Conservation (phyloP, 257 asterid genomes). For the Solanum sejunctum region DNA sequence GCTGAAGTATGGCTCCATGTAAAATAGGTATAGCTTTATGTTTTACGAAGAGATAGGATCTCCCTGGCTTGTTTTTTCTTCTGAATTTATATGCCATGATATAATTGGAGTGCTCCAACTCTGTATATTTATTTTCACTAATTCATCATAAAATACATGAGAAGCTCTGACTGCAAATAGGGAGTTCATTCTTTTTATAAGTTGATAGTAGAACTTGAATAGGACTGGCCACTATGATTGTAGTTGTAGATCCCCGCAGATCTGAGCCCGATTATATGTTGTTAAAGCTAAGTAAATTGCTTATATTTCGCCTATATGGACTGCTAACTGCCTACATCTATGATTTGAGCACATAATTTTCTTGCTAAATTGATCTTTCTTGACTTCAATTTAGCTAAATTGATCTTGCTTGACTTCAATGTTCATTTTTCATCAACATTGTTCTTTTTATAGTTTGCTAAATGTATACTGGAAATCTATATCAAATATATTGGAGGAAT, state of each 20-base stretch:
- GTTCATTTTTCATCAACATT: not conserved
- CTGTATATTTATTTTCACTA: not conserved
- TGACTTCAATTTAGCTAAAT: not conserved
- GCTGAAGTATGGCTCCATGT: conserved; percentile 35
- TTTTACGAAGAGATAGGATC: not conserved
- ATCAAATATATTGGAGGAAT: not conserved
- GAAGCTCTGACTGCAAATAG: not conserved
- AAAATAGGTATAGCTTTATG: not conserved
- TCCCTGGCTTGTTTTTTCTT: not conserved
- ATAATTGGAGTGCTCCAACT: not conserved
- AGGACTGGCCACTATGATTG: not conserved
- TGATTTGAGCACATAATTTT: not conserved
- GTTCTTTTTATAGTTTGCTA: too few relatives aligned
- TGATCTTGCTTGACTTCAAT: not conserved
- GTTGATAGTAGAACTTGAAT: not conserved
- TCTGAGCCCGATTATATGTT: not conserved
- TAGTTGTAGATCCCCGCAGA: not conserved
- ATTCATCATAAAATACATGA: not conserved
- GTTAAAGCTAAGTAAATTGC: not conserved
- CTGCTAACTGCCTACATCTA: not conserved
- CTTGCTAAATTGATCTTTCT: not conserved
- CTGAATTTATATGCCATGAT: not conserved
- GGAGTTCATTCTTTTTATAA: not conserved
- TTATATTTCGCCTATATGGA: not conserved
- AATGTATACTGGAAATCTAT: not conserved